Conservation (phyloP, 306 rosid genomes). For the Psophocarpus tetragonolobus region DNA sequence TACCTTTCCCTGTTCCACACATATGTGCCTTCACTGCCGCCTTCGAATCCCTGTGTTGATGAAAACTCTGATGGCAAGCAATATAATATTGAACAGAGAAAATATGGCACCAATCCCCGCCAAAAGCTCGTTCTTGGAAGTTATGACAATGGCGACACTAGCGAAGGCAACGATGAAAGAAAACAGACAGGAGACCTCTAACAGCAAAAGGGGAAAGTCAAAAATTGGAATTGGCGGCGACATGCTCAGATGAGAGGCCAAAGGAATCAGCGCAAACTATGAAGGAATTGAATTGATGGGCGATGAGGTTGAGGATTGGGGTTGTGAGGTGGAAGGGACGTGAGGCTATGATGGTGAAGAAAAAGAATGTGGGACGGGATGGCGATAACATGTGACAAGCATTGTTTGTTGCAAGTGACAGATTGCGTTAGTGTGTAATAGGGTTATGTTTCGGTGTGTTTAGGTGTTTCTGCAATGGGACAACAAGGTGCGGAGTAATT, state of each 20-base stretch:
- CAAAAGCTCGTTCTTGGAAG: conserved; percentile 46
- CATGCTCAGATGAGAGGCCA: conserved; percentile 39
- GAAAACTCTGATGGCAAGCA: conserved; percentile 54
- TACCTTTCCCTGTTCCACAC: conserved; percentile 45
- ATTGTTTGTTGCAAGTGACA: conserved; percentile 34
- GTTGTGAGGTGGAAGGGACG: conserved; percentile 33
- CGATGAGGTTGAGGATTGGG: conserved; percentile 34
- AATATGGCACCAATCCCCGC: conserved; percentile 41
- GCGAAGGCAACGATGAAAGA: conserved; percentile 53
- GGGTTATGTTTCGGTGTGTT: no score
- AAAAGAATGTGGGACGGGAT: background rate
- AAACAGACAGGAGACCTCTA: conserved; percentile 57
- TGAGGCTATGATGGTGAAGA: conserved; percentile 22
- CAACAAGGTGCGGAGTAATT: no score
- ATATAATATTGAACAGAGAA: conserved; percentile 40
- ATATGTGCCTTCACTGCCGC: conserved; percentile 61
- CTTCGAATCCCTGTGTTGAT: conserved; percentile 70
- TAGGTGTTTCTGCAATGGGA: no score
- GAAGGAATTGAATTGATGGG: conserved; percentile 12
- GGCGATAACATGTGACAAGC: conserved; percentile 49
- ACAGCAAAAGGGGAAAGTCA: conserved; percentile 55
- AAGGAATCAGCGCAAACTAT: conserved; percentile 26
- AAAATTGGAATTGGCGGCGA: conserved; percentile 36
- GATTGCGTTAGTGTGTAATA: background rate
- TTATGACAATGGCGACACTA: conserved; percentile 36